Conservation (phyloP, 495 filamentous ascomycete species). For the Penicillium longicatenatum region DNA sequence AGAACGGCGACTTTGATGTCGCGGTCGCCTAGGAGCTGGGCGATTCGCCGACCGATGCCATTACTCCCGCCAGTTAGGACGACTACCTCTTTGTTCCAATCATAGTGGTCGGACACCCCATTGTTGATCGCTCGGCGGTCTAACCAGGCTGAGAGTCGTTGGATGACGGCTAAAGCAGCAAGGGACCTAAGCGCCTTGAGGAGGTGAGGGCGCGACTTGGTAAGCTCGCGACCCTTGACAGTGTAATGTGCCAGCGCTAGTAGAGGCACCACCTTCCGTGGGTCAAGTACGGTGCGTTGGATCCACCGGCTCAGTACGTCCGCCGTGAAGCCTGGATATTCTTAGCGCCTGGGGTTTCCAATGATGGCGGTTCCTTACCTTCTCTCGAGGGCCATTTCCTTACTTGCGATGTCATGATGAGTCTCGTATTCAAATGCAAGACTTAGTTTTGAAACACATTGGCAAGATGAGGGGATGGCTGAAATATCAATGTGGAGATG, state of each 20-base stretch:
- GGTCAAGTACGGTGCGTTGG: constrained; percentile 58
- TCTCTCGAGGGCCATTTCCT: constrained; percentile 36
- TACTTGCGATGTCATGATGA: constrained; percentile 24
- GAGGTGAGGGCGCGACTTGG: constrained; percentile 46
- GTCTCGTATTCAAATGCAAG: background rate
- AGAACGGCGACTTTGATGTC: constrained; percentile 66
- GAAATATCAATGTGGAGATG: background rate
- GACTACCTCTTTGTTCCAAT: constrained; percentile 71
- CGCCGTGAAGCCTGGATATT: constrained; percentile 56
- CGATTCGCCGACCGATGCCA: constrained; percentile 66
- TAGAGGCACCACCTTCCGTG: constrained; percentile 57
- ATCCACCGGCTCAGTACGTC: constrained; percentile 59
- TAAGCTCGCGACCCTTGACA: constrained; percentile 52
- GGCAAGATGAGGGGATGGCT: background rate
- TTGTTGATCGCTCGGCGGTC: constrained; percentile 61
- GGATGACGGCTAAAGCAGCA: constrained; percentile 46
- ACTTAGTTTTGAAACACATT: background rate
- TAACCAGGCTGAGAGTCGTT: constrained; percentile 50
- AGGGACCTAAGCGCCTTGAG: constrained; percentile 29
- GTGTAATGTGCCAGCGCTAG: constrained; percentile 61
- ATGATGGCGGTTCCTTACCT: constrained; percentile 17
- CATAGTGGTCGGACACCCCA: constrained; percentile 58
- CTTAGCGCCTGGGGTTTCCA: constrained; percentile 1
- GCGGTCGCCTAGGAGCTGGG: constrained; percentile 57
- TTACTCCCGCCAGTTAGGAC: constrained; percentile 71